phyloP scores from a whole-genome alignment of 1,139 yeast genomes.

The Nadsonia commutata region DNA sequence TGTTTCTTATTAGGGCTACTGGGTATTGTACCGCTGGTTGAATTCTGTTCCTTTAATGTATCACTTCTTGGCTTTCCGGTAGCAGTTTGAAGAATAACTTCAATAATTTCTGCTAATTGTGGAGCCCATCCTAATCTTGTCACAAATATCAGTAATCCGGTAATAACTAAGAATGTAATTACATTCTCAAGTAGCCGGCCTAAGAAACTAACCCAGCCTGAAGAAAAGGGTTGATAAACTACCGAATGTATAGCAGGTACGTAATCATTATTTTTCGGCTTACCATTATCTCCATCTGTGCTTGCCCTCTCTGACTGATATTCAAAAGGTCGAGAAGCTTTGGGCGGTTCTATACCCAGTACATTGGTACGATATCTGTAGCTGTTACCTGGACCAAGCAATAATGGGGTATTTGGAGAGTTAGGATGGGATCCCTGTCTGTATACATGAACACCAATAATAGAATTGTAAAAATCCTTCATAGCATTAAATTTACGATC shows the following conservation, averaged over 20 bases:
- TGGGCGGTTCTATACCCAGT: background rate
- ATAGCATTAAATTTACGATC: conserved; percentile 2
- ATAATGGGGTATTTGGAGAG: background rate
- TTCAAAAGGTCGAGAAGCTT: background rate
- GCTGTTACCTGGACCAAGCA: background rate
- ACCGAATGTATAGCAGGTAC: background rate
- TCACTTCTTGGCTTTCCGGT: conserved; percentile 5
- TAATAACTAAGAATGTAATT: conserved; percentile 28
- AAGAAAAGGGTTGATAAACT: background rate
- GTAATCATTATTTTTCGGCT: background rate
- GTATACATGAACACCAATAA: conserved; percentile 25
- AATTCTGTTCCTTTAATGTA: background rate
- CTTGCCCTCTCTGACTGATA: background rate
- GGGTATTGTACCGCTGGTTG: background rate
- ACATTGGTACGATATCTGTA: background rate
- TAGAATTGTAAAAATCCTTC: conserved; percentile 6
- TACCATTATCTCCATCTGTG: background rate
- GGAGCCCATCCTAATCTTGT: conserved; percentile 29
- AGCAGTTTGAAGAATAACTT: conserved; percentile 4
- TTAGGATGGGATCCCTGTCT: background rate
- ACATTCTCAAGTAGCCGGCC: conserved; percentile 34
- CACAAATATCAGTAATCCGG: conserved; percentile 22
- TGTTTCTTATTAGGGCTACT: background rate
- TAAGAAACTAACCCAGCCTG: conserved; percentile 14
- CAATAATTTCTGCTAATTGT: conserved; percentile 18